These are phyloP conservation scores for Dryas alaskensis DNA, from an alignment of 306 rosid species.

Conservation along the genomic window DNA sequence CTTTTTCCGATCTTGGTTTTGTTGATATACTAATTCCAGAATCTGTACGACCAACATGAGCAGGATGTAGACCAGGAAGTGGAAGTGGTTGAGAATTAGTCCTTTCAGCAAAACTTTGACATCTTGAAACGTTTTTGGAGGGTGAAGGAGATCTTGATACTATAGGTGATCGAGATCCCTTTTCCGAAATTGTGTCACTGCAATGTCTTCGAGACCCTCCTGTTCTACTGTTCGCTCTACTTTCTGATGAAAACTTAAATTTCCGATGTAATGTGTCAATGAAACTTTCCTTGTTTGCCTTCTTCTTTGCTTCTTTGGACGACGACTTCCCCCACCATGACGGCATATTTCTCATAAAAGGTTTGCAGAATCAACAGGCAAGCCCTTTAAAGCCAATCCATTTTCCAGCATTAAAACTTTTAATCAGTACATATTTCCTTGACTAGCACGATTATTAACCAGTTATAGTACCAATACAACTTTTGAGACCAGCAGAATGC, in stretches of 20 bases:
- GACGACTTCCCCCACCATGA: constrained; percentile 88
- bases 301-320: constrained; percentile 89
- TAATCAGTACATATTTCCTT: not conserved
- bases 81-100: constrained; percentile 90
- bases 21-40: constrained; percentile 71
- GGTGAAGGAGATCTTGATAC: constrained; percentile 92
- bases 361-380: constrained; percentile 22
- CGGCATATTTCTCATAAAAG: constrained; percentile 55
- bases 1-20: constrained; percentile 57
- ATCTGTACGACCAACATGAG: constrained; percentile 71
- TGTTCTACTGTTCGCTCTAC: constrained; percentile 53
- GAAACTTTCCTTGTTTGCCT: constrained; percentile 75
- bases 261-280: constrained; percentile 71
- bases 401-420: constrained; percentile 29
- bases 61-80: constrained; percentile 72
- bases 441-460: constrained; percentile 12
- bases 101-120: constrained; percentile 94
- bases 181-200: constrained; percentile 85
- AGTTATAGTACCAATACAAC: constrained; percentile 16
- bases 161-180: constrained; percentile 65
- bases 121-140: constrained; percentile 76
- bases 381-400: constrained; percentile 26
- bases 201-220: constrained; percentile 60
- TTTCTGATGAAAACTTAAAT: constrained; percentile 70
- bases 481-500: constrained; percentile 17